Conservation (phyloP, 257 asterid species). For the Nyctanthes arbortristis region DNA sequence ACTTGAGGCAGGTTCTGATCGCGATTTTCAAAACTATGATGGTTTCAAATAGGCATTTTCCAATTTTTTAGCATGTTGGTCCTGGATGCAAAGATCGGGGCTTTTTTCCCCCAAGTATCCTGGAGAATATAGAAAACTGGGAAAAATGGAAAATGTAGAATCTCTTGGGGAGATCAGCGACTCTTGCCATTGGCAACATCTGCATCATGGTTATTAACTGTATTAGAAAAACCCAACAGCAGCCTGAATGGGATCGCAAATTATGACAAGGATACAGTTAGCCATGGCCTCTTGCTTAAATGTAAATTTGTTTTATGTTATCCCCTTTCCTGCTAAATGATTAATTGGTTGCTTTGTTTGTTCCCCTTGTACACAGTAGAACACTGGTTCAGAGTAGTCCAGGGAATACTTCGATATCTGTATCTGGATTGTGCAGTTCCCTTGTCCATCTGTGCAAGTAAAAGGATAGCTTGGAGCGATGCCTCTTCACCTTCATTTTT, state of each 20-base stretch:
- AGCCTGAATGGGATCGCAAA: background rate
- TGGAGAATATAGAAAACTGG: background rate
- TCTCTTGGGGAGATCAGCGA: background rate
- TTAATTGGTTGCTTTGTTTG: background rate
- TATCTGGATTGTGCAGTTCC: background rate
- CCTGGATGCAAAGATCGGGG: background rate
- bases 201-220: background rate
- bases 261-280: background rate
- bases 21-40: too few relatives aligned
- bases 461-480: too few relatives aligned
- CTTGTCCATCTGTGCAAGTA: background rate
- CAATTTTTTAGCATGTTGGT: background rate
- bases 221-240: background rate
- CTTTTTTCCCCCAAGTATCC: background rate
- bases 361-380: background rate
- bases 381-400: background rate
- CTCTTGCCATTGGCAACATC: background rate
- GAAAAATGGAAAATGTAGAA: background rate
- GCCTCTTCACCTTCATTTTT: too few relatives aligned
- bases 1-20: too few relatives aligned
- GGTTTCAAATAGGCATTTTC: background rate
- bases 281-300: background rate
- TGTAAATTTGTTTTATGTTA: background rate
- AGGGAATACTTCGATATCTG: background rate
- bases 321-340: background rate